Evolutionary conservation across 2,329 filamentous ascomycete genomes (phyloP).

Genomic region (Pseudogymnoascus sp.): DNA sequence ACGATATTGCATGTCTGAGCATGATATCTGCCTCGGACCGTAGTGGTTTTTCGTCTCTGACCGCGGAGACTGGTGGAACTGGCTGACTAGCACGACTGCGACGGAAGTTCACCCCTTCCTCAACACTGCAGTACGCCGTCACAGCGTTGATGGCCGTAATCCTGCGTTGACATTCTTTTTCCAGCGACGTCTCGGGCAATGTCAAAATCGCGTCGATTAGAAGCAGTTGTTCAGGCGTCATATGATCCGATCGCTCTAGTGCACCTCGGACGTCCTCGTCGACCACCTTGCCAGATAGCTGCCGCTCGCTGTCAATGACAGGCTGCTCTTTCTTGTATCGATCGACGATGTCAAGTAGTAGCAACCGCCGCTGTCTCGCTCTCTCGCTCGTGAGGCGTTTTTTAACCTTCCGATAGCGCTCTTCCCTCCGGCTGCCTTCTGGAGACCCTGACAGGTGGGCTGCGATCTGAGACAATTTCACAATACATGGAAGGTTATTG

Average conservation of each 20-base stretch:
- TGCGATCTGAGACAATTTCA: not conserved
- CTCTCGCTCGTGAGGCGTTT: slow-evolving; percentile 9
- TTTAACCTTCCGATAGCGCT: not conserved
- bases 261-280: slow-evolving; percentile 8
- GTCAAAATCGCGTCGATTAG: slow-evolving; percentile 10
- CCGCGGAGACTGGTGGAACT: not conserved
- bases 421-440: not conserved
- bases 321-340: slow-evolving; percentile 12
- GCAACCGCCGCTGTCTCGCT: slow-evolving; percentile 8
- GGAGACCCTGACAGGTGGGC: not conserved
- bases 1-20: slow-evolving; percentile 11
- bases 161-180: slow-evolving; percentile 11
- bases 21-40: too few relatives aligned
- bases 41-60: slow-evolving; percentile 9
- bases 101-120: slow-evolving; percentile 9
- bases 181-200: slow-evolving; percentile 10
- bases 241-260: slow-evolving; percentile 10
- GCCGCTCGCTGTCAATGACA: slow-evolving; percentile 11
- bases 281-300: slow-evolving; percentile 9
- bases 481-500: slow-evolving; percentile 8
- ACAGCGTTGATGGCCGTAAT: slow-evolving; percentile 12
- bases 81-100: not conserved
- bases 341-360: slow-evolving; percentile 11
- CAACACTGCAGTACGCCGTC: slow-evolving; percentile 8
- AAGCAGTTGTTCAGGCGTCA: slow-evolving; percentile 1